Evolutionary conservation across 345 rosid species (phyloP), one percentile per base, ranked within the genome.

Genomic region (Lepidium aucheri): DNA sequence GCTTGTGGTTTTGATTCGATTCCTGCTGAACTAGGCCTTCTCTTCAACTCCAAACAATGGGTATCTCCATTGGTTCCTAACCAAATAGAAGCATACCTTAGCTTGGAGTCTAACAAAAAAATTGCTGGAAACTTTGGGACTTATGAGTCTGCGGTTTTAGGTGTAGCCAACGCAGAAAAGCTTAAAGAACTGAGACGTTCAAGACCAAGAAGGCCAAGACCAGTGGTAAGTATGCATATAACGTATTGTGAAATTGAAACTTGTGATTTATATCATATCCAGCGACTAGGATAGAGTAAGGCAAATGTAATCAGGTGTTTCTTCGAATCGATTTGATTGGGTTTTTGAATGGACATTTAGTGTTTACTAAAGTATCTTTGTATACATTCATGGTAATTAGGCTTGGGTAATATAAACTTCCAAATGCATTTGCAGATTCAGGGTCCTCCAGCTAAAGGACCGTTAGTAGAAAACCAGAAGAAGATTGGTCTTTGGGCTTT

Each of bases 1-100:
- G 98, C 98, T 4, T 92, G 98, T 41, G 98, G 96, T 53, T 92
- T 89, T 35, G 98, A 89, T 74, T 92, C 96, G 0, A 60, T 92
- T 42, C 98, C 98, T 7, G 96, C 98, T 54, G 98, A 87, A 60
- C 24, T 89, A 68, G 95, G 98, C 10, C 65, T 83, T 51, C 74
- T 87, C 74, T 89, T 85, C 75, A 84, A 92, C 73, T 79, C 96
- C 51, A 82, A 78, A 74, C 96, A 89, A 70, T 92, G 98, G 98
- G 70, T 52, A 33, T 45, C 75, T 36, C 95, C 90, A 2, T 73
- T 88, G 6, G 89, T 68, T 47, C 96, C 91, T 9, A 89, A 84
- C 75, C 67, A 63, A 54, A 75, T 89, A 0, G 92, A 87, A 76
- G 96, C 95, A 2, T 89, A 87, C 59, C 57, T 89, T 53, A 84